A percentile compares a stretch with the other conserved stretches of the same genome.
These are phyloP conservation scores for Straminergon stramineum DNA, from an alignment of 225 moss, liverwort and hornwort genomes.

Conservation along the genomic window DNA sequence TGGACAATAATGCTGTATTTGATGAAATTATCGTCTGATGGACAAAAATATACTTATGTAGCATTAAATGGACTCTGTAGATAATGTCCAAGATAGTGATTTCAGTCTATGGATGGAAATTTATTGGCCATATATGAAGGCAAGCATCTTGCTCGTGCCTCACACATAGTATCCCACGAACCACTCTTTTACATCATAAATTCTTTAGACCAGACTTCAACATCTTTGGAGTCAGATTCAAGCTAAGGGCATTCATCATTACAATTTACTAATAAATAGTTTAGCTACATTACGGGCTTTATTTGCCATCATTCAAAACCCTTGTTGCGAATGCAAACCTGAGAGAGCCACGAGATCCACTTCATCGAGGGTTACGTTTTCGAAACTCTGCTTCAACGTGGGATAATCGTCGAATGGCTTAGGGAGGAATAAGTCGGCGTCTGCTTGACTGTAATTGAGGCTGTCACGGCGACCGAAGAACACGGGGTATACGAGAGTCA, in stretches of 20 bases:
- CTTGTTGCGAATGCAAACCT: neutral
- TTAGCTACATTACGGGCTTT: neutral
- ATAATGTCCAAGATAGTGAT: neutral
- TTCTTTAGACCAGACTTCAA: neutral
- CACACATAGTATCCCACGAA: neutral
- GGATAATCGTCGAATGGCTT: neutral
- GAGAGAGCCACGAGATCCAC: slow-evolving; percentile 33
- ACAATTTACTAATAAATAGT: neutral
- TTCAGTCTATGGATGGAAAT: neutral
- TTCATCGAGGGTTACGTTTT: neutral
- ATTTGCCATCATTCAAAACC: neutral
- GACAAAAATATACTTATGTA: too few species aligned
- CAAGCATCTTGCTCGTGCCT: neutral
- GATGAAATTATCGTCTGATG: too few species aligned
- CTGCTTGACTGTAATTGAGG: neutral
- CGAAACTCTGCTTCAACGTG: neutral
- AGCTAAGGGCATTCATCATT: neutral
- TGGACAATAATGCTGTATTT: too few species aligned
- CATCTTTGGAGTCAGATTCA: neutral
- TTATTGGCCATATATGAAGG: neutral
- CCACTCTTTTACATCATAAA: neutral
- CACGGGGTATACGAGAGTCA: neutral
- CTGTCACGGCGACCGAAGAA: slow-evolving; percentile 27
- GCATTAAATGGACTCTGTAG: neutral
- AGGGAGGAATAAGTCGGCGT: neutral